Evolutionary conservation across 768 basidiomycete genomes (phyloP), one percentile per base, ranked within the genome.

Genomic region (Russula ochroleuca): DNA sequence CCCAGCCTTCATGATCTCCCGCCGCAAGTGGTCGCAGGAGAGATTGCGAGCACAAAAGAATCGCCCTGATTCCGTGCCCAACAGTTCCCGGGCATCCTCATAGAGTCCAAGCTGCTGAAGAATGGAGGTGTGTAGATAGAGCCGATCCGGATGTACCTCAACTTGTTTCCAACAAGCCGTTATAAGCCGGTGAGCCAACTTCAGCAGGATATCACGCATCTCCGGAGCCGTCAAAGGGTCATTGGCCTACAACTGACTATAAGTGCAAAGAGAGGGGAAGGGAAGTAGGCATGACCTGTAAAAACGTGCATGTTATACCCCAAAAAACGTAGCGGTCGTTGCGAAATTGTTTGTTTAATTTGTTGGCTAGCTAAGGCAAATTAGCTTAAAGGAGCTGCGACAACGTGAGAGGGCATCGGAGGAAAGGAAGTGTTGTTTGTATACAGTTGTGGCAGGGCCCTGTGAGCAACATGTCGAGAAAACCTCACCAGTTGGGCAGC

Each of bases 271-370:
- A 35, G n/a, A 15, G 5, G 57, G 5, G 48, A 2, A 59, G 63
- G 21, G 6, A 14, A 8, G 17, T 41, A 57, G 57, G 33, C 65
- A 63, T 52, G 33, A 88, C 90, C 82, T 94, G 92, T 19, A 94
- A 83, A 53, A 92, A 79, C 13, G 88, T 84, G 64, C 89, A 83
- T 70, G 90, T 88, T 40, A 89, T 82, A 67, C 82, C 86, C 92
- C 92, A 94, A 71, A 88, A 93, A 43, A 92, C 73, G 71, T 89
- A 92, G 47, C 87, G 81, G 59, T 90, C 87, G 38, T 89, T 85
- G 63, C 88, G 88, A 72, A 93, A 94, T 68, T 87, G 85, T 71
- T 90, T 93, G 77, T 86, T 81, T 84, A 94, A 84, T 70, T 84
- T 86, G 5, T 87, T 87, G 23, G 91, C 85, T 61, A 92, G 79